These are phyloP conservation scores for Ogataea pignaliae DNA, from an alignment of 805 yeast genomes.

Conservation along the genomic window DNA sequence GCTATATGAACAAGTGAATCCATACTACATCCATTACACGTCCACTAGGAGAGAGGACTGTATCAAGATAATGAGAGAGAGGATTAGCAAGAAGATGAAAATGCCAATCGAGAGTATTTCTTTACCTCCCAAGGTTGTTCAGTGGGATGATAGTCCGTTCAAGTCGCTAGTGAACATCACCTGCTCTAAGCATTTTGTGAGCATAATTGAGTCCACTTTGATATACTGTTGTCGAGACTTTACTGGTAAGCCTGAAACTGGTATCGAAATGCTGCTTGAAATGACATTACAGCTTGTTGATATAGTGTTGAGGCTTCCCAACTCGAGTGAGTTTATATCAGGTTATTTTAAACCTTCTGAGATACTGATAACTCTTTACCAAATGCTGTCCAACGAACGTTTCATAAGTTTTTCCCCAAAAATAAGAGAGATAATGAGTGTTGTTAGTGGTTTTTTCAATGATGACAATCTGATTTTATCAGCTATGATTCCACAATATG, in stretches of 20 bases:
- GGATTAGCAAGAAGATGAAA: slow-evolving; percentile 36
- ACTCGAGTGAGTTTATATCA: slow-evolving; percentile 20
- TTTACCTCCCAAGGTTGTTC: slow-evolving; percentile 49
- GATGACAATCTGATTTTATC: slow-evolving; percentile 26
- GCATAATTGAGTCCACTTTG: slow-evolving; percentile 48
- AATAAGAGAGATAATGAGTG: slow-evolving; percentile 49
- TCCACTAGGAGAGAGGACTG: slow-evolving; percentile 84
- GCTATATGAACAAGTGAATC: slow-evolving; percentile 56
- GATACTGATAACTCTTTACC: slow-evolving; percentile 31
- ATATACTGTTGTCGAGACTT: slow-evolving; percentile 27
- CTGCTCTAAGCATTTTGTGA: slow-evolving; percentile 46
- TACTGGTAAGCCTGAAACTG: slow-evolving; percentile 12
- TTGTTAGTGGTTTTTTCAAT: slow-evolving; percentile 6
- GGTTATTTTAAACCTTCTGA: slow-evolving; percentile 8
- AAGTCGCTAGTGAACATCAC: slow-evolving; percentile 46
- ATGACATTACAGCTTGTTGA: slow-evolving; percentile 66
- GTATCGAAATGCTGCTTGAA: slow-evolving; percentile 53
- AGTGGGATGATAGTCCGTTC: slow-evolving; percentile 37
- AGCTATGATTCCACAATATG: slow-evolving; percentile 35
- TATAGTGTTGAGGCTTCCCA: slow-evolving; percentile 44
- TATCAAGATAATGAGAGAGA: slow-evolving; percentile 53
- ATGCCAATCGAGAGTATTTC: slow-evolving; percentile 44
- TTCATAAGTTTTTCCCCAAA: slow-evolving; percentile 46
- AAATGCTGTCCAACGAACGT: slow-evolving; percentile 36
- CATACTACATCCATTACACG: slow-evolving; percentile 74